A percentile compares a stretch with the other conserved stretches of the same genome.
phyloP scores from a whole-genome alignment of 2,329 filamentous ascomycete genomes.

The Fusarium lyarnte region DNA sequence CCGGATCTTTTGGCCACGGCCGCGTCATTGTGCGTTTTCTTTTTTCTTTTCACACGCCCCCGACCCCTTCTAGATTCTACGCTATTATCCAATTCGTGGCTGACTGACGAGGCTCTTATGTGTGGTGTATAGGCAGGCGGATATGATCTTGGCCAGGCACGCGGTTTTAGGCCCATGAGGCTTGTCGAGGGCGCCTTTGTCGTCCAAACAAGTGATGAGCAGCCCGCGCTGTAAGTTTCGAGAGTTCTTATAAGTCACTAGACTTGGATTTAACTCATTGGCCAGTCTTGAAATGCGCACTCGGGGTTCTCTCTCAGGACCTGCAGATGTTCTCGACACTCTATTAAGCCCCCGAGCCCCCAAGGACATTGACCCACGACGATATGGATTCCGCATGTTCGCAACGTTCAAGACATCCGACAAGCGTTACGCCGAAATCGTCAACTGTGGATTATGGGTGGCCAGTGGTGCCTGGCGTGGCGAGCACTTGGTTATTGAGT shows the following conservation, averaged over 20 bases:
- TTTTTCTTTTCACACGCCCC: not conserved
- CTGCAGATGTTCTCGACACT: conserved; percentile 54
- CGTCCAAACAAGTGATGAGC: conserved; percentile 57
- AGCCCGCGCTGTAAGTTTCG: conserved; percentile 55
- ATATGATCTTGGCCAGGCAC: conserved; percentile 54
- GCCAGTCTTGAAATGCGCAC: conserved; percentile 56
- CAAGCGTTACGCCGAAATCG: conserved; percentile 58
- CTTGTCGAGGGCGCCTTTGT: conserved; percentile 61
- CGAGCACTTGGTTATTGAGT: conserved; percentile 59
- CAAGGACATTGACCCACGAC: conserved; percentile 53
- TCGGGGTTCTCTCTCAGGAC: conserved; percentile 58
- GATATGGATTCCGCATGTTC: conserved; percentile 60
- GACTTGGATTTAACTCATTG: not conserved
- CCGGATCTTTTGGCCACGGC: conserved; percentile 59
- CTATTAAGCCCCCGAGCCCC: conserved; percentile 51
- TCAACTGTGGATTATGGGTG: conserved; percentile 62
- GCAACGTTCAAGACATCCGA: conserved; percentile 61
- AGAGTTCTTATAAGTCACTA: not conserved
- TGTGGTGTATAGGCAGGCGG: conserved; percentile 50
- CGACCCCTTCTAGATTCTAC: not conserved
- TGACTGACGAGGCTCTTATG: conserved; percentile 35
- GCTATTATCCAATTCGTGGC: conserved; percentile 18
- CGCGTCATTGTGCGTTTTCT: conserved; percentile 54
- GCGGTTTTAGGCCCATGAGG: conserved; percentile 53
- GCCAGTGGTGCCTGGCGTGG: conserved; percentile 59